Conservation (phyloP, 805 yeast genomes). For the Jamesozyma rosinii region DNA sequence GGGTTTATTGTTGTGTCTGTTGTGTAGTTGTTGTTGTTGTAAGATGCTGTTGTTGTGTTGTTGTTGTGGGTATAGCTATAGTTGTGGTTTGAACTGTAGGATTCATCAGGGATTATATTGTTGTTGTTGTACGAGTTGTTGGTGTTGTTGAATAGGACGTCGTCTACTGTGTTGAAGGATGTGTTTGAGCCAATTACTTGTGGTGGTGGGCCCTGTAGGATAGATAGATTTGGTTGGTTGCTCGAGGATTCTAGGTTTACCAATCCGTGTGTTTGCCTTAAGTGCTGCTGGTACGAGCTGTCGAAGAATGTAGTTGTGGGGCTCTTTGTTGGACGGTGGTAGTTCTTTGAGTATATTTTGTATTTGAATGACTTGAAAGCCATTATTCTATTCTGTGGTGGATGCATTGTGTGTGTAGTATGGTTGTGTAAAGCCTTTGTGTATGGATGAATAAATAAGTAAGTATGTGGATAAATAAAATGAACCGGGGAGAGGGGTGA, state of each 20-base stretch:
- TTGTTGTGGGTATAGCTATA: not conserved
- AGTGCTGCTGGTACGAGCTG: constrained; percentile 34
- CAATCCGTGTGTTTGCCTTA: constrained; percentile 32
- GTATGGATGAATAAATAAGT: not conserved
- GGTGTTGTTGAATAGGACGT: constrained; percentile 9
- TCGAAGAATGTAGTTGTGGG: constrained; percentile 30
- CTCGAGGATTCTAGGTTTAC: constrained; percentile 16
- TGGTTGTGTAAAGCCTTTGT: not conserved
- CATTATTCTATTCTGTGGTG: constrained; percentile 19
- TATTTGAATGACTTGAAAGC: constrained; percentile 36
- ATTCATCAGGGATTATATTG: not conserved
- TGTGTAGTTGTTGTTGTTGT: not conserved
- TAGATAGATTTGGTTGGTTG: not conserved
- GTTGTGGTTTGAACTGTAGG: not conserved
- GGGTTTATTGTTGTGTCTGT: not conserved
- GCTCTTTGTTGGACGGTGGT: constrained; percentile 15
- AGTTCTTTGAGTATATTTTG: constrained; percentile 31
- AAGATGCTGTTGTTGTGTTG: not conserved
- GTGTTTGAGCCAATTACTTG: constrained; percentile 31
- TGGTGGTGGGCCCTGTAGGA: constrained; percentile 14
- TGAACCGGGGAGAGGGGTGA: not conserved
- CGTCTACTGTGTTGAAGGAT: constrained; percentile 26
- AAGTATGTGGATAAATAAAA: not conserved
- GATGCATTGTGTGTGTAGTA: not conserved
- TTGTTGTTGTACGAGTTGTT: not conserved